Conservation (phyloP, 139 green algal genomes). For the Pycnococcus provasolii region DNA sequence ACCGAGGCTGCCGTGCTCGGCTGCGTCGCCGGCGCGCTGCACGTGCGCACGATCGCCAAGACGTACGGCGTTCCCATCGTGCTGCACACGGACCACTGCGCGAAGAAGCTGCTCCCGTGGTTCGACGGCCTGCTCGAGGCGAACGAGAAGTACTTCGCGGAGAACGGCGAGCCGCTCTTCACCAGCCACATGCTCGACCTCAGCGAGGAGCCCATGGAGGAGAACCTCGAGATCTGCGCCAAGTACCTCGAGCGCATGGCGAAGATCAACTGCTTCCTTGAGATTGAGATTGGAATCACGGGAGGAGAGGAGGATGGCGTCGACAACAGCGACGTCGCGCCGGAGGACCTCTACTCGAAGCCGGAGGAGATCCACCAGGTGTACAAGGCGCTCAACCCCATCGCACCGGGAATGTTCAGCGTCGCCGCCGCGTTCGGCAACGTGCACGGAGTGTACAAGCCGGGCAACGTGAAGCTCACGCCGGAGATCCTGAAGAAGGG, state of each 20-base stretch:
- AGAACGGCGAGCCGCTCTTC: constrained; percentile 33
- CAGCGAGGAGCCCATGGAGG: constrained; percentile 33
- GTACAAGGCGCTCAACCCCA: constrained; percentile 31
- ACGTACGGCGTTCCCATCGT: constrained; percentile 34
- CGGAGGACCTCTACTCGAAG: constrained; percentile 36
- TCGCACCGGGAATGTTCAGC: constrained; percentile 30
- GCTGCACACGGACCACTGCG: constrained; percentile 40
- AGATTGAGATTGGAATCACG: constrained; percentile 39
- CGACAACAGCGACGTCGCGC: constrained; percentile 33
- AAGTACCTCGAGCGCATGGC: constrained; percentile 37
- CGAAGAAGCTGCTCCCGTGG: constrained; percentile 37
- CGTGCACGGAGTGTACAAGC: constrained; percentile 40
- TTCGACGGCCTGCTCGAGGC: constrained; percentile 35
- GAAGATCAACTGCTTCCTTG: constrained; percentile 30
- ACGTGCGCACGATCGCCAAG: constrained; percentile 20
- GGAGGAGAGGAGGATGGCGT: constrained; percentile 41
- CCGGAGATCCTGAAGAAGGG: constrained; percentile 28
- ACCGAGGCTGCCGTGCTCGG: constrained; percentile 20
- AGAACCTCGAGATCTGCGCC: constrained; percentile 41
- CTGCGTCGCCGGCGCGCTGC: constrained; percentile 18
- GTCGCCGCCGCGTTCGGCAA: constrained; percentile 37
- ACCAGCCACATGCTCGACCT: constrained; percentile 37
- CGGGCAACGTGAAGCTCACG: constrained; percentile 38
- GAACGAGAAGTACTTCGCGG: constrained; percentile 35
- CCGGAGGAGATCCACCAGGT: constrained; percentile 37